These are phyloP conservation scores for Penicillium glabrum DNA, from an alignment of 2,329 filamentous ascomycete species.

Conservation along the genomic window DNA sequence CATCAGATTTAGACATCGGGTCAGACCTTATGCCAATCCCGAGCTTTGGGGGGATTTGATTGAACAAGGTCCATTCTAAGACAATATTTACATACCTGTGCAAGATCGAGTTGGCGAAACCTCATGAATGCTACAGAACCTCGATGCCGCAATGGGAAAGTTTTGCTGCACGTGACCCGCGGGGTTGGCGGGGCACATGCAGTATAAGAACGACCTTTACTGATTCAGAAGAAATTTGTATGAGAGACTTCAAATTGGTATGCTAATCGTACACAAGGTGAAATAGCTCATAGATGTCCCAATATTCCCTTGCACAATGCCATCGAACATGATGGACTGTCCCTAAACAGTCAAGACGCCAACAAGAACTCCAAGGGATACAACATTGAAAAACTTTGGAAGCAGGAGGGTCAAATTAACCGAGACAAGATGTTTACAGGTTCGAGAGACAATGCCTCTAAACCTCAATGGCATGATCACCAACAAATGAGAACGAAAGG, in stretches of 20 bases:
- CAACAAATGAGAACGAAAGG: background rate
- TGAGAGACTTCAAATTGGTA: background rate
- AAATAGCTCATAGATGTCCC: background rate
- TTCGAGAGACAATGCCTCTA: background rate
- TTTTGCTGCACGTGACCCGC: constrained; percentile 15
- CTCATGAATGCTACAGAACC: background rate
- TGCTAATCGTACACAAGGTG: background rate
- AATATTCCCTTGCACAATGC: background rate
- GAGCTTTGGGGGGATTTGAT: background rate
- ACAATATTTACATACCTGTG: background rate
- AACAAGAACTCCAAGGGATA: background rate
- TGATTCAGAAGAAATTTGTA: background rate
- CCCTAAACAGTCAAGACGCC: background rate
- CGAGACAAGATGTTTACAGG: background rate
- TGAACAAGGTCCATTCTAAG: background rate
- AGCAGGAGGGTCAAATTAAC: background rate
- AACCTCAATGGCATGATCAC: background rate
- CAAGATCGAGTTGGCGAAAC: background rate
- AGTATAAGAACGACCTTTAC: background rate
- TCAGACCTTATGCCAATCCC: background rate
- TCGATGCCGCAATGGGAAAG: constrained; percentile 8
- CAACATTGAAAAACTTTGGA: background rate
- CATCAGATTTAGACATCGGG: background rate
- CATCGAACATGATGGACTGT: background rate
- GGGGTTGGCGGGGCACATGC: constrained; percentile 1